A percentile compares a stretch with the other conserved stretches of the same genome.
phyloP scores from a whole-genome alignment of 768 basidiomycete species.

The Boletellus emodensis region DNA sequence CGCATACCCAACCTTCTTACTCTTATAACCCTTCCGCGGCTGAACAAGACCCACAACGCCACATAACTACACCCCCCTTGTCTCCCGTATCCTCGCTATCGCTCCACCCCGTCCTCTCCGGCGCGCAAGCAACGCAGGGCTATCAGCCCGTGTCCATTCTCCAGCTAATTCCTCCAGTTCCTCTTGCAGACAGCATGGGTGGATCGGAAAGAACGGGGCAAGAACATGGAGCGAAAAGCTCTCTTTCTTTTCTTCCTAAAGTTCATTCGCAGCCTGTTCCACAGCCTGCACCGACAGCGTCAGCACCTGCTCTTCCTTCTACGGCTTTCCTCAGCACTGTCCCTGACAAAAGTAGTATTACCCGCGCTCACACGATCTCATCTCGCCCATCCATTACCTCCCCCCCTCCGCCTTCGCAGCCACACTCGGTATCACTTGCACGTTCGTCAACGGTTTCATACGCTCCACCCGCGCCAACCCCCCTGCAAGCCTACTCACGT shows the following conservation, averaged over 20 bases:
- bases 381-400: slow-evolving; percentile 16
- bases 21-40: slow-evolving; percentile 5
- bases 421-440: slow-evolving; percentile 17
- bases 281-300: slow-evolving; percentile 14
- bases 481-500: slow-evolving; percentile 6
- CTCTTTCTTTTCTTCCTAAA: slow-evolving; percentile 6
- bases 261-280: slow-evolving; percentile 15
- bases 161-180: slow-evolving; percentile 8
- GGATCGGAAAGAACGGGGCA: slow-evolving; percentile 17
- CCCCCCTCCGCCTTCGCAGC: slow-evolving; percentile 8
- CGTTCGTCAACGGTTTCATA: slow-evolving; percentile 23
- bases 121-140: slow-evolving; percentile 10
- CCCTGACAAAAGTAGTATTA: slow-evolving; percentile 16
- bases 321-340: slow-evolving; percentile 15
- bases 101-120: slow-evolving; percentile 12
- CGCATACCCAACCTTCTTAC: slow-evolving; percentile 14
- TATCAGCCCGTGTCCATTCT: slow-evolving; percentile 22
- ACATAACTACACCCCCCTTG: slow-evolving; percentile 9
- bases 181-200: slow-evolving; percentile 1
- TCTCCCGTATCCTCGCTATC: slow-evolving; percentile 4
- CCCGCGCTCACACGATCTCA: slow-evolving; percentile 29
- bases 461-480: slow-evolving; percentile 5
- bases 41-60: slow-evolving; percentile 15
- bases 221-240: slow-evolving; percentile 1
- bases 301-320: slow-evolving; percentile 15